Evolutionary conservation across 1,139 yeast species (phyloP).

Genomic region (Sugiyamaella pinicola): DNA sequence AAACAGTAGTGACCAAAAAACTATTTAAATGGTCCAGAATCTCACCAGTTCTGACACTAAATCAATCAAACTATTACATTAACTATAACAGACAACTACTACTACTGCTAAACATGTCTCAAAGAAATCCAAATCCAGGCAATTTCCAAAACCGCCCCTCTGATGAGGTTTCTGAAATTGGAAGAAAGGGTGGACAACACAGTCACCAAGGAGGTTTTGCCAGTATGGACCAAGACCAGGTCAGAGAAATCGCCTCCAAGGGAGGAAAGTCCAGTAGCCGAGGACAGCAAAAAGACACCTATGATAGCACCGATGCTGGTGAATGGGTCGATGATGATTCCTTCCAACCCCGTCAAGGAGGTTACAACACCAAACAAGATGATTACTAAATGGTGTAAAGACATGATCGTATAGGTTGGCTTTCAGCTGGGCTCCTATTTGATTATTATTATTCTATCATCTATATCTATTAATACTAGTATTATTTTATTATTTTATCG

Average conservation of each 20-base stretch:
- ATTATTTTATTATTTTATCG: no score
- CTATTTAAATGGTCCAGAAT: not conserved
- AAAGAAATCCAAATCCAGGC: not conserved
- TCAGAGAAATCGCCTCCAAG: not conserved
- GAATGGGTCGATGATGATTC: conserved; percentile 1
- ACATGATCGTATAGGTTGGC: not conserved
- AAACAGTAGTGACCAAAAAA: not conserved
- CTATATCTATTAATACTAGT: no score
- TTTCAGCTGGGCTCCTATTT: not conserved
- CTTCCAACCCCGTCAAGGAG: not conserved
- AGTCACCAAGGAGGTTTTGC: conserved; percentile 1
- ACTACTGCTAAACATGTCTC: not conserved
- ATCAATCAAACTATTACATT: no score
- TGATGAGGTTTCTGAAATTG: not conserved
- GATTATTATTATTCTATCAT: not conserved
- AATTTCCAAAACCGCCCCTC: not conserved
- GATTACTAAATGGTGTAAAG: not conserved
- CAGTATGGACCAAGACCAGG: conserved; percentile 1
- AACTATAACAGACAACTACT: not conserved
- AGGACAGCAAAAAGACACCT: not conserved
- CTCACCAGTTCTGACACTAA: not conserved
- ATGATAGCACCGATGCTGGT: not conserved
- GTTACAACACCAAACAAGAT: not conserved
- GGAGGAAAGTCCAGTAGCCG: not conserved
- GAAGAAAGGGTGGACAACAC: conserved; percentile 1